Conservation (phyloP, 345 rosid species). For the Pugionium dolabratum region DNA sequence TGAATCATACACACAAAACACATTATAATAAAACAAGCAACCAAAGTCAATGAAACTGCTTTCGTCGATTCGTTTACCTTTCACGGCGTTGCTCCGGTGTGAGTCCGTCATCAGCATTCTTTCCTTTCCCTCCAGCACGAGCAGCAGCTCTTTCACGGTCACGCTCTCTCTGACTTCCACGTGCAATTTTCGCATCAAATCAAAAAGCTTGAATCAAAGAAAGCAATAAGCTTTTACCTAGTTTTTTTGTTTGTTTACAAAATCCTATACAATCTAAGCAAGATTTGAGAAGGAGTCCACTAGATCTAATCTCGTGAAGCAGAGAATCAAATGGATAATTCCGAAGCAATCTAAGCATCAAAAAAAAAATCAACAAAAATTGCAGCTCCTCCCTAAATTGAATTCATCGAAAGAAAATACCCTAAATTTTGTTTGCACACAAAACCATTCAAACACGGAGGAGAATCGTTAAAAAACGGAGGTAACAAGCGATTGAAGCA, state of each 20-base stretch:
- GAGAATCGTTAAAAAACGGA: neutral
- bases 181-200: conserved; percentile 36
- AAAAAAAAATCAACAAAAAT: neutral
- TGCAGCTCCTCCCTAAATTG: neutral
- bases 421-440: neutral
- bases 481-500: neutral
- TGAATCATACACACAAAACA: conserved; percentile 19
- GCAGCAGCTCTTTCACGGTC: conserved; percentile 89
- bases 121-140: conserved; percentile 43
- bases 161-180: conserved; percentile 79
- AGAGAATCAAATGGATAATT: neutral
- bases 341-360: neutral
- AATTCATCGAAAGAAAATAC: neutral
- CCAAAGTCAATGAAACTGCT: neutral
- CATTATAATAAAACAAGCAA: conserved; percentile 11
- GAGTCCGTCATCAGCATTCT: conserved; percentile 57
- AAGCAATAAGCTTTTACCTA: neutral
- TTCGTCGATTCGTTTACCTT: conserved; percentile 44
- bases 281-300: neutral
- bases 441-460: conserved; percentile 1
- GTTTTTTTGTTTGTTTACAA: neutral
- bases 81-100: conserved; percentile 96
- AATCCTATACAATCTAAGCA: conserved; percentile 4
- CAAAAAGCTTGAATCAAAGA: conserved; percentile 28
- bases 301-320: conserved; percentile 9